Evolutionary conservation across 2,329 filamentous ascomycete genomes (phyloP).

Genomic region (Beauveria medogensis): DNA sequence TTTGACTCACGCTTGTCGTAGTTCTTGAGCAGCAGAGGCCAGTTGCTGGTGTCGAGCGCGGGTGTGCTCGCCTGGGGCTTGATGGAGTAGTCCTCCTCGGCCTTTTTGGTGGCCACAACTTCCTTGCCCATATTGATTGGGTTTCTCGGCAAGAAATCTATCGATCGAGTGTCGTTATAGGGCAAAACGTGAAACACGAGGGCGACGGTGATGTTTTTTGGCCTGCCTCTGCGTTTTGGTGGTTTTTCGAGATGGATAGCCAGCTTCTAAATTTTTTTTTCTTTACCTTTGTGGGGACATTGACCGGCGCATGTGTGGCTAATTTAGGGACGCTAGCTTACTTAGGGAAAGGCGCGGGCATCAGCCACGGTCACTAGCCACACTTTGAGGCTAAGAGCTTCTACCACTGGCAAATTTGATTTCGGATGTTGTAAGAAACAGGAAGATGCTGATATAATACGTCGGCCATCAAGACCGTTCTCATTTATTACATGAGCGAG

Average conservation of each 20-base stretch:
- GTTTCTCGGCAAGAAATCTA: neutral
- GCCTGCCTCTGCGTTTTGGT: slow-evolving; percentile 16
- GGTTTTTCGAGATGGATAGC: slow-evolving; percentile 13
- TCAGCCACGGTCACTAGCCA: slow-evolving; percentile 14
- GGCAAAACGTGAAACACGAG: slow-evolving; percentile 16
- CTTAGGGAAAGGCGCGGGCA: neutral
- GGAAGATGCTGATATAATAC: too few species aligned
- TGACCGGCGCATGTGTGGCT: slow-evolving; percentile 18
- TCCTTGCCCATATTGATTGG: slow-evolving; percentile 37
- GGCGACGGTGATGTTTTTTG: slow-evolving; percentile 1
- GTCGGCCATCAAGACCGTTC: neutral
- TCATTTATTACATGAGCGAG: neutral
- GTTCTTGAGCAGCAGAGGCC: slow-evolving; percentile 93
- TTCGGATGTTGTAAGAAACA: too few species aligned
- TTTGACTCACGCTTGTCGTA: slow-evolving; percentile 73
- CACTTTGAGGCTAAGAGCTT: neutral
- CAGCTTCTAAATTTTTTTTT: slow-evolving; percentile 27
- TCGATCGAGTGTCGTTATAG: neutral
- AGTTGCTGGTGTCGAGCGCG: slow-evolving; percentile 74
- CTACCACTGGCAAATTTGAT: too few species aligned
- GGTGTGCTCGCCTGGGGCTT: slow-evolving; percentile 82
- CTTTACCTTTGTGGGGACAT: slow-evolving; percentile 24
- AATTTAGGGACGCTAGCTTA: slow-evolving; percentile 12
- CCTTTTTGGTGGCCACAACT: slow-evolving; percentile 25
- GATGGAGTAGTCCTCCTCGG: slow-evolving; percentile 73